Percentiles rank a stretch among this genome's conserved stretches.
phyloP scores from a whole-genome alignment of 805 yeast species.

The Metschnikowia colocasiae region DNA sequence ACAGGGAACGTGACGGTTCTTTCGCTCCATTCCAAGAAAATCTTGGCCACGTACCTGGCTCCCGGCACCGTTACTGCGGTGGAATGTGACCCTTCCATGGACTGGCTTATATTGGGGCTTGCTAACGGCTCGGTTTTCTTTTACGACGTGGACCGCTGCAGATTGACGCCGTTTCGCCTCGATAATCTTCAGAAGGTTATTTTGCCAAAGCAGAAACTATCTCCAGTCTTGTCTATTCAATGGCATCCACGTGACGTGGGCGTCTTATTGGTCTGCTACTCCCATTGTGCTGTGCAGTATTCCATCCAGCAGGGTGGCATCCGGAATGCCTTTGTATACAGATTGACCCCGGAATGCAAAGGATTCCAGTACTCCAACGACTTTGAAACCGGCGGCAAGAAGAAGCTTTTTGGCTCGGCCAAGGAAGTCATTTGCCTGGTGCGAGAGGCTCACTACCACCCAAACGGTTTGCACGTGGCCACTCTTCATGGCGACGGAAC shows the following conservation, averaged over 20 bases:
- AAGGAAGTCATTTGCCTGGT: conserved; percentile 33
- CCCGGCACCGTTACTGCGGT: conserved; percentile 65
- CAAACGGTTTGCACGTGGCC: conserved; percentile 82
- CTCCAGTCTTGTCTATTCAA: conserved; percentile 63
- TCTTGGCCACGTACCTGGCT: conserved; percentile 57
- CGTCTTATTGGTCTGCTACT: conserved; percentile 67
- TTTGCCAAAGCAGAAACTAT: conserved; percentile 53
- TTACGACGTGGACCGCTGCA: conserved; percentile 79
- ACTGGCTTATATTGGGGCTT: conserved; percentile 80
- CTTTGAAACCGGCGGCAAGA: conserved; percentile 38
- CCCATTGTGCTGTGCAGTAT: conserved; percentile 64
- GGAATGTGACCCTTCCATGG: conserved; percentile 82
- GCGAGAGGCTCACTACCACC: conserved; percentile 73
- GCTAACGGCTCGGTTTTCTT: conserved; percentile 68
- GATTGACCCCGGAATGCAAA: conserved; percentile 61
- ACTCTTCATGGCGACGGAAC: conserved; percentile 82
- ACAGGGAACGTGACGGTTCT: conserved; percentile 61
- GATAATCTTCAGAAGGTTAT: conserved; percentile 65
- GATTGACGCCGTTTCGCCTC: conserved; percentile 59
- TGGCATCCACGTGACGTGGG: conserved; percentile 92
- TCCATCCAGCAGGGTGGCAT: conserved; percentile 59
- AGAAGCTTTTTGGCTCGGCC: conserved; percentile 36
- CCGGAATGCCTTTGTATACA: conserved; percentile 56
- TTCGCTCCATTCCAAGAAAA: conserved; percentile 60
- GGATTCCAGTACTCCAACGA: conserved; percentile 43